These are phyloP conservation scores for Brassica rapa DNA, from an alignment of 345 rosid genomes.

Conservation along the genomic window DNA sequence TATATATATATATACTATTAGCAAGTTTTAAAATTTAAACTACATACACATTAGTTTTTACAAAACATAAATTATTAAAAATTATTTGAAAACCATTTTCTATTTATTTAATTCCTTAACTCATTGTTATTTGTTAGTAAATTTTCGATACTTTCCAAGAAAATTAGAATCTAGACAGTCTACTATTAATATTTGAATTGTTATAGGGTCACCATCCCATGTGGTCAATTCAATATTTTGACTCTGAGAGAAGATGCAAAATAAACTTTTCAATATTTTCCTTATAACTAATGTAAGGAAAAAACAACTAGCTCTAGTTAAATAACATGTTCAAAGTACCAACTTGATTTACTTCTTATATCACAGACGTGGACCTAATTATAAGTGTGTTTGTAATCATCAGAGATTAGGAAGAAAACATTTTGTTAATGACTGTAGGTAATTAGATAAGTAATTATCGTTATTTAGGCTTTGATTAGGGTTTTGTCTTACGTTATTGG, in stretches of 20 bases:
- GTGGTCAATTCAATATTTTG: constrained; percentile 31
- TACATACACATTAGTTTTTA: not conserved
- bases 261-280: constrained; percentile 7
- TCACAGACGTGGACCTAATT: constrained; percentile 25
- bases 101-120: not conserved
- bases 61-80: not conserved
- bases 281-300: not conserved
- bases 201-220: constrained; percentile 21
- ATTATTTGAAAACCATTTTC: not conserved
- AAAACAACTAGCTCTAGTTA: not conserved
- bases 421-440: constrained; percentile 7
- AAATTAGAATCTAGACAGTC: not conserved
- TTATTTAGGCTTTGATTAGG: constrained; percentile 23
- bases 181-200: constrained; percentile 2
- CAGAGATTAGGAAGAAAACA: constrained; percentile 12
- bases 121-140: not conserved
- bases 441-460: not conserved
- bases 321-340: constrained; percentile 11
- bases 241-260: constrained; percentile 20
- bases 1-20: not conserved
- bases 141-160: not conserved
- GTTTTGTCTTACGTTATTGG: constrained; percentile 36
- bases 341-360: constrained; percentile 35
- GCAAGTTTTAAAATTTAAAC: not conserved
- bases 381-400: constrained; percentile 6